phyloP scores from a whole-genome alignment of 371 early-diverging fungal genomes.

The Mucor irregularis region DNA sequence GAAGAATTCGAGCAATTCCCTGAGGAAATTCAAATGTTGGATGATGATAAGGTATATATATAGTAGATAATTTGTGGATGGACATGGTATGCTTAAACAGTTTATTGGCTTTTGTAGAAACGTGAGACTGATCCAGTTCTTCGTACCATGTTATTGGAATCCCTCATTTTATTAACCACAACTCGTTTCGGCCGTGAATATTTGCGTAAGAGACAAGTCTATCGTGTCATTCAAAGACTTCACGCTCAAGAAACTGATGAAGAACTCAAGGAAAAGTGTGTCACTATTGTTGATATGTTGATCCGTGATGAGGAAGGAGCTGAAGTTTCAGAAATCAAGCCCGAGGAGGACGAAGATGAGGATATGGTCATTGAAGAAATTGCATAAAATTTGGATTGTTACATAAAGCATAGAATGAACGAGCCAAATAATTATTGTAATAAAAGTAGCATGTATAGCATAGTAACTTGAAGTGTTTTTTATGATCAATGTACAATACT shows the following conservation, averaged over 20 bases:
- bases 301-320: conserved; percentile 78
- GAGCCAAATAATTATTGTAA: no score
- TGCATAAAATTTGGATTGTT: conserved; percentile 40
- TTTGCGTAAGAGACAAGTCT: conserved; percentile 80
- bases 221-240: conserved; percentile 82
- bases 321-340: conserved; percentile 28
- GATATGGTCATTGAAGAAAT: conserved; percentile 62
- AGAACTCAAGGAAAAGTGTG: conserved; percentile 66
- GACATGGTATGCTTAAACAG: not conserved
- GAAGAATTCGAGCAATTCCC: conserved; percentile 95
- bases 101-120: conserved; percentile 30
- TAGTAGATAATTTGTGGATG: not conserved
- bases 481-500: no score
- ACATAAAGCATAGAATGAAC: no score
- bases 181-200: conserved; percentile 79
- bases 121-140: conserved; percentile 83
- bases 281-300: conserved; percentile 82
- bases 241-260: conserved; percentile 75
- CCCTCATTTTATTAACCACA: conserved; percentile 74
- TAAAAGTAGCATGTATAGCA: no score
- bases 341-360: conserved; percentile 45
- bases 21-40: conserved; percentile 88
- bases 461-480: no score
- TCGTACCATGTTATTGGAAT: conserved; percentile 74
- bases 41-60: conserved; percentile 65